Evolutionary conservation across 2,329 filamentous ascomycete species (phyloP).

Genomic region (Neonectria hederae): DNA sequence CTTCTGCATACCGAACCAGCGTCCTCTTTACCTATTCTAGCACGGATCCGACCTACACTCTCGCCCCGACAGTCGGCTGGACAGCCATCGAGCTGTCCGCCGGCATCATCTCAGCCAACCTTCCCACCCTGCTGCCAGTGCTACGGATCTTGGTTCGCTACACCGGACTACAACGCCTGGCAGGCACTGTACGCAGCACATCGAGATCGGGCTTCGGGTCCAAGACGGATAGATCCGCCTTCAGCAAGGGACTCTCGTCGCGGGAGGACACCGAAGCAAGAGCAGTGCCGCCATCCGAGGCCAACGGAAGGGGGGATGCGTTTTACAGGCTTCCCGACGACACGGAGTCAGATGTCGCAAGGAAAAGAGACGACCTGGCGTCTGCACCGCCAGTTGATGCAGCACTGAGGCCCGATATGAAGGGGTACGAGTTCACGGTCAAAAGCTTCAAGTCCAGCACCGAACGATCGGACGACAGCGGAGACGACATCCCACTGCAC

Average conservation of each 20-base stretch:
- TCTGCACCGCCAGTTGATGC: neutral
- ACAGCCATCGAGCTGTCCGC: conserved; percentile 59
- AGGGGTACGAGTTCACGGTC: conserved; percentile 45
- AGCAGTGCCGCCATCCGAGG: conserved; percentile 25
- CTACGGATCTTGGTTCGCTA: conserved; percentile 52
- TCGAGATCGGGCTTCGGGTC: conserved; percentile 38
- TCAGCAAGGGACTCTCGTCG: conserved; percentile 28
- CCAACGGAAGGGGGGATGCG: conserved; percentile 25
- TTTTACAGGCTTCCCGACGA: conserved; percentile 49
- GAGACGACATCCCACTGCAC: conserved; percentile 51
- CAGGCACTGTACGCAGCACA: conserved; percentile 25
- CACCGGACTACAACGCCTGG: conserved; percentile 46
- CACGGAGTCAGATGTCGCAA: conserved; percentile 36
- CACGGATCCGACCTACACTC: conserved; percentile 56
- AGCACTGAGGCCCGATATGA: conserved; percentile 45
- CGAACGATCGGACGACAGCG: conserved; percentile 41
- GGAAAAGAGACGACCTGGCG: conserved; percentile 26
- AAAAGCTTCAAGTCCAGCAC: conserved; percentile 43
- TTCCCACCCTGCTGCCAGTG: conserved; percentile 61
- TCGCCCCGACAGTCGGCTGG: conserved; percentile 58
- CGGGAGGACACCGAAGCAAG: conserved; percentile 2
- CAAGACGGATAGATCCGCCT: conserved; percentile 34
- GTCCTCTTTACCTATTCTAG: conserved; percentile 56
- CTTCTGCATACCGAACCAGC: conserved; percentile 58
- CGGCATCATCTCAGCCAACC: conserved; percentile 63